These are phyloP conservation scores for Paecilomyces variotii DNA, from an alignment of 2,329 filamentous ascomycete genomes.

Conservation along the genomic window DNA sequence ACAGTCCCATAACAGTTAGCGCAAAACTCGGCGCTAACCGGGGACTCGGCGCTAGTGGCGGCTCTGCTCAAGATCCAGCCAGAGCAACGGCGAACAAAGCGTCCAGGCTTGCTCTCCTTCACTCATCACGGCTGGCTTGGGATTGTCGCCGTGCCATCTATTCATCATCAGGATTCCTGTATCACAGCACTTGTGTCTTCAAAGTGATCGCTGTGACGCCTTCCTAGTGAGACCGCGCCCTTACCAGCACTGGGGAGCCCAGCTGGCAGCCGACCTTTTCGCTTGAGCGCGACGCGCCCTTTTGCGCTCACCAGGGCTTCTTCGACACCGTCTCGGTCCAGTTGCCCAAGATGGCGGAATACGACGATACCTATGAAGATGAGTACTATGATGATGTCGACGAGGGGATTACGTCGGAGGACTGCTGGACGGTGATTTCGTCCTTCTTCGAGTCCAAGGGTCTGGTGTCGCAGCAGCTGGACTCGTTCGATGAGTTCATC, in stretches of 20 bases:
- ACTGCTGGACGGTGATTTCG: constrained; percentile 96
- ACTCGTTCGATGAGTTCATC: constrained; percentile 97
- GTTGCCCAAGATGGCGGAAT: constrained; percentile 43
- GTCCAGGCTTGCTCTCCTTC: constrained; percentile 13
- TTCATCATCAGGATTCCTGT: constrained; percentile 15
- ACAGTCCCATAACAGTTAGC: not conserved
- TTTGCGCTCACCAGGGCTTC: constrained; percentile 12
- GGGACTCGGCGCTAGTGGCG: constrained; percentile 22
- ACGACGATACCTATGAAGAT: constrained; percentile 60
- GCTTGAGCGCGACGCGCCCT: constrained; percentile 18
- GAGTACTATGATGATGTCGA: constrained; percentile 60
- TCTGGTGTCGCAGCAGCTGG: constrained; percentile 91
- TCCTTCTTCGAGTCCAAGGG: constrained; percentile 96
- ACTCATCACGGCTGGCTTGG: constrained; percentile 17
- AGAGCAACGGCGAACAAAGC: constrained; percentile 13
- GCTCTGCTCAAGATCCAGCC: constrained; percentile 25
- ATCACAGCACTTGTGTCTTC: constrained; percentile 8
- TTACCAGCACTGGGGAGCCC: constrained; percentile 6
- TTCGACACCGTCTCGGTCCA: not conserved
- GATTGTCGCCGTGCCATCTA: constrained; percentile 16
- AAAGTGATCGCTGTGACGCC: not conserved
- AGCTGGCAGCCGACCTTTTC: constrained; percentile 12
- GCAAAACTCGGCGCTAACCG: constrained; percentile 10
- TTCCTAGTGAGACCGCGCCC: constrained; percentile 4
- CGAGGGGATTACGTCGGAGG: constrained; percentile 82